Evolutionary conservation across 2,329 filamentous ascomycete species (phyloP), one percentile per base, ranked within the genome.

Genomic region (Aspergillus alliaceus): DNA sequence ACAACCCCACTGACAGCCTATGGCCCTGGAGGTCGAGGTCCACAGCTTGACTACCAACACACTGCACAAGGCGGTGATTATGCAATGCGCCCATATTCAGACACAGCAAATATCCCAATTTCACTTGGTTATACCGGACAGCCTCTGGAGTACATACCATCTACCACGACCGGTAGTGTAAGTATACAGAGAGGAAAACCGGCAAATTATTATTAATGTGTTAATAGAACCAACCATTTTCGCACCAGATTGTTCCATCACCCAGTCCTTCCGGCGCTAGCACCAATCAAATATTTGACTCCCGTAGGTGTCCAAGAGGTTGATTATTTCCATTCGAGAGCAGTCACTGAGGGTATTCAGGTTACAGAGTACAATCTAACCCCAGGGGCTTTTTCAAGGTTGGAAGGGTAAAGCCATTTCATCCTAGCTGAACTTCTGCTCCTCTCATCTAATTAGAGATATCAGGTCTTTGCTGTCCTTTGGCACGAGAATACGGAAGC

Each of bases 401-500:
- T 34, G 63, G 66, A 39, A 61, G 56, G 53, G 66, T 66, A 58
- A 24, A 50, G n/a, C 11, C 15, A 2, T 20, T 4, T 15, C 14
- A n/a, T 11, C 32, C 18, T 4, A 31, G 22, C 18, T 24, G 24
- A 1, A n/a, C 14, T 5, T 20, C 7, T 9, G n/a, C 20, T 7
- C 25, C 24, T 22, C 6, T 42, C 12, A 20, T 7, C 40, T 14
- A 46, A 40, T 11, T 8, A 5, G 14, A n/a, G n/a, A 18, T 29
- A n/a, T 14, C 51, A 68, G 65, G 67, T 73, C 4, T 74, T 75
- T 40, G 51, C 60, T 6, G 63, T 70, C 22, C 58, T 73, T 1
- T 74, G 71, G 69, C 65, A 70, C 47, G 67, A 73, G 57, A 67
- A 64, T 44, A 55, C 56, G n/a, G 66, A 63, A 8, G 44, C 44